Evolutionary conservation across 352 stramenopile species (phyloP).

Genomic region (Peronospora belbahrii): DNA sequence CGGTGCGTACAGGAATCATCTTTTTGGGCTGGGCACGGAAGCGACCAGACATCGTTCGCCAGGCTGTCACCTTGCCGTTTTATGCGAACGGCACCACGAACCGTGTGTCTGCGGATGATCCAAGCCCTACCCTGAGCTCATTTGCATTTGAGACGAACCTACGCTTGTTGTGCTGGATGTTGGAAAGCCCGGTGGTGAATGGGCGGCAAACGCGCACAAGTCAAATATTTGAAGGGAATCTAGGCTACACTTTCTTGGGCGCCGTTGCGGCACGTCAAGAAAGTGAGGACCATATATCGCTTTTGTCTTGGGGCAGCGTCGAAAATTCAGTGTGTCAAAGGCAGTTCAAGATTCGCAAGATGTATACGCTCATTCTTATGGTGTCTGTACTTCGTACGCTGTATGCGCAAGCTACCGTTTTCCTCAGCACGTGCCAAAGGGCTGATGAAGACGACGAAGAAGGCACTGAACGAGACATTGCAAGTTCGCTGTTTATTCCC

Average conservation of each 20-base stretch:
- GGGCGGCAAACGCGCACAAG: constrained; percentile 13
- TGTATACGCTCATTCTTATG: constrained; percentile 81
- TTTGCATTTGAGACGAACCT: constrained; percentile 64
- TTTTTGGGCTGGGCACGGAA: constrained; percentile 71
- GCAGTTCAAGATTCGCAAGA: constrained; percentile 60
- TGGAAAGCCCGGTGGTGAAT: constrained; percentile 14
- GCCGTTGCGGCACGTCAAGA: constrained; percentile 26
- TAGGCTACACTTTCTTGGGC: constrained; percentile 65
- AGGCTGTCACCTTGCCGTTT: constrained; percentile 54
- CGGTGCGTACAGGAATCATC: constrained; percentile 64
- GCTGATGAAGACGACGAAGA: constrained; percentile 15
- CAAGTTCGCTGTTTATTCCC: constrained; percentile 70
- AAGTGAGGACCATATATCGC: constrained; percentile 23
- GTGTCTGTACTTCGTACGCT: constrained; percentile 71
- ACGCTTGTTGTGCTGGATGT: constrained; percentile 40
- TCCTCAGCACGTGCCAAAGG: constrained; percentile 37
- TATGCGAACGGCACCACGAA: constrained; percentile 27
- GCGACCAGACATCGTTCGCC: constrained; percentile 48
- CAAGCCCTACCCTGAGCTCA: constrained; percentile 35
- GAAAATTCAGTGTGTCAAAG: constrained; percentile 23
- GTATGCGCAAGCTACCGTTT: constrained; percentile 54
- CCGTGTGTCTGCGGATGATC: neutral
- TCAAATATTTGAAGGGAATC: constrained; percentile 31
- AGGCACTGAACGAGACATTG: constrained; percentile 44
- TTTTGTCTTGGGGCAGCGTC: constrained; percentile 30